phyloP scores from a whole-genome alignment of 176 grass and related monocot species.

The Typha latifolia region DNA sequence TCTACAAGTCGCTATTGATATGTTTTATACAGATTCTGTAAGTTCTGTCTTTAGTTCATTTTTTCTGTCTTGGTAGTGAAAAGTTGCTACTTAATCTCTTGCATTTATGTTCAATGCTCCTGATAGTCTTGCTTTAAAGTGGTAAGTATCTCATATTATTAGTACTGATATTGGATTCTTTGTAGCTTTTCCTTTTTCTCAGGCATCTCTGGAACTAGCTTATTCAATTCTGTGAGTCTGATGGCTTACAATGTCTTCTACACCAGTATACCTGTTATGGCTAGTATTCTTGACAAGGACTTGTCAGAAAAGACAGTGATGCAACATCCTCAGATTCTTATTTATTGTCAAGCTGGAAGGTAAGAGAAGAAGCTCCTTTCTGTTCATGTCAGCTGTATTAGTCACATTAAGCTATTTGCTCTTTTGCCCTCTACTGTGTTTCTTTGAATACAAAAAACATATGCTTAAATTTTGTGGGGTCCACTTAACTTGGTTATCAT shows the following conservation, averaged over 20 bases:
- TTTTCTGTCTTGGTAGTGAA: background rate
- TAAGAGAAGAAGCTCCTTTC: conserved; percentile 13
- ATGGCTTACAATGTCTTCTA: conserved; percentile 99
- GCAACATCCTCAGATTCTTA: conserved; percentile 66
- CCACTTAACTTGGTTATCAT: conserved; percentile 10
- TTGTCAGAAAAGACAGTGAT: conserved; percentile 57
- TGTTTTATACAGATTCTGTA: conserved; percentile 95
- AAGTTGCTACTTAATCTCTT: background rate
- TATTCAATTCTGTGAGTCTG: conserved; percentile 79
- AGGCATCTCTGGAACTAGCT: conserved; percentile 75
- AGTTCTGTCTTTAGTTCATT: conserved; percentile 16
- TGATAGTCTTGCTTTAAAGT: no score
- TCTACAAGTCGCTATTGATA: conserved; percentile 89
- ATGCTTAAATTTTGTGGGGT: conserved; percentile 11
- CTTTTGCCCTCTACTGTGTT: background rate
- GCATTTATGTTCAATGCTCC: no score
- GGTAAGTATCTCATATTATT: background rate
- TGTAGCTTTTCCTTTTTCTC: conserved; percentile 68
- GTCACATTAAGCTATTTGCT: background rate
- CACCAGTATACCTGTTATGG: conserved; percentile 73
- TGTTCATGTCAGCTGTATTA: no score
- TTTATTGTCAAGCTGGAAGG: conserved; percentile 90
- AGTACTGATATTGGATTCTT: conserved; percentile 9
- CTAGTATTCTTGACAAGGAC: conserved; percentile 90
- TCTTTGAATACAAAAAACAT: background rate